Evolutionary conservation across 225 moss, liverwort and hornwort species (phyloP), one percentile per base, ranked within the genome.

Genomic region (Neckera pumila): DNA sequence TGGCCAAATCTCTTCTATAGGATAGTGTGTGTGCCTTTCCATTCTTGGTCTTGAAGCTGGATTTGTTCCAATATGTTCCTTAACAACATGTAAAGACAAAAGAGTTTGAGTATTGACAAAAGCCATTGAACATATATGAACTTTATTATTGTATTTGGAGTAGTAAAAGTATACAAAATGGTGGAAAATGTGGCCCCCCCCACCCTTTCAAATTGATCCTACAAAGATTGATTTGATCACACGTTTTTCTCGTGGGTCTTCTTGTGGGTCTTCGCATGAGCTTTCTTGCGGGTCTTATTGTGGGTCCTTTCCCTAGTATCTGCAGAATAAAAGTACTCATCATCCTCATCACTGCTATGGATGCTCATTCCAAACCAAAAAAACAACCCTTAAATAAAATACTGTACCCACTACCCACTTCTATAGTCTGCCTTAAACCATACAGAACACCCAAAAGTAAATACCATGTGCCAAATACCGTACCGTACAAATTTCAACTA

Each of bases 11-110:
- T 79, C 18, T 27, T 7, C 1, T 2, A 3, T 2, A 8, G 0
- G 5, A 0, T 14, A 40, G 3, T 13, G 1, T 11, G 2, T 34
- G 11, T 15, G 7, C 7, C 10, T 31, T 60, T 10, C 3, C 1
- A 33, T 7, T 81, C 0, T 40, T 30, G 6, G 11, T 28, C 9
- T 11, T 45, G 5, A 61, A 14, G 18, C 1, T 16, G 34, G 3
- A 22, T 45, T 47, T 17, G 3, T 34, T 81, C 16, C 2, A 47
- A 61, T 9, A 30, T 14, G 2, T 22, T 63, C 7, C 0, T 16
- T 7, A 34, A 2, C 34, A 47, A 62, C 2, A 62, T 22, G 0
- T 4, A 33, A 15, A 23, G 3, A 34, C 22, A 30, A 45, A 76
- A 22, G 10, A 16, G 2, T 81, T 22, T 12, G 16, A 33, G 1